Base-by-base conservation (phyloP, 345 rosid genomes). In the Theobroma cacao region DNA sequence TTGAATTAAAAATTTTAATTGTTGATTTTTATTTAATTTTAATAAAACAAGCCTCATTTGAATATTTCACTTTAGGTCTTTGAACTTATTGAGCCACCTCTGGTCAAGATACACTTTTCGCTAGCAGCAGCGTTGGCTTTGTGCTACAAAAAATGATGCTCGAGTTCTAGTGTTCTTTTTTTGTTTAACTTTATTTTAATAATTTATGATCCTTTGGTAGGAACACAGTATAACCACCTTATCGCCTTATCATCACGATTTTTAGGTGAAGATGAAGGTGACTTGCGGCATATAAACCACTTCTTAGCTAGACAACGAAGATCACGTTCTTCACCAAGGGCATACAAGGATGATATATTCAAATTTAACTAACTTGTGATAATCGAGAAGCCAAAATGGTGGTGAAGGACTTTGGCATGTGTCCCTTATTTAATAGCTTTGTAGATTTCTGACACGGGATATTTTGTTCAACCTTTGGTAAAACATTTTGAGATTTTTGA, bases 321-420 rank as follows among this genome's bases (percentile, higher is more conserved):
- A 75, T 79, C 76, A 12, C 11, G 22, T 3, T 10, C 45, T 5
- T 74, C 80, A 7, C 71, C 72, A 1, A 81, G 78, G 63, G 94
- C 90, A 11, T 70, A 74, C 34, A 85, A 82, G 82, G 83, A 85
- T 41, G 85, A 89, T 7, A 61, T 85, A 34, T 87, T 87, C 75
- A 78, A 85, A 73, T 80, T 91, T 76, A 83, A 78, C 56, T 77
- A 78, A 47, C 94, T 94, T 14, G 82, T 77, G 72, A 58, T 86
- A 34, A 34, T 64, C 7, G 87, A 88, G 84, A 91, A 89, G 75
- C 97, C 92, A 24, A 88, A 89, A 58, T 94, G 97, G 97, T 91
- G 95, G 95, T 87, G 92, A 93, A 89, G 97, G 77, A 91, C 93
- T 18, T 77, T 92, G 67, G 90, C 98, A 40, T 90, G 90, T 71